Percentiles rank a stretch among this genome's conserved stretches.
These are phyloP conservation scores for Neobulgaria alba DNA, from an alignment of 2,329 filamentous ascomycete genomes.

Conservation along the genomic window DNA sequence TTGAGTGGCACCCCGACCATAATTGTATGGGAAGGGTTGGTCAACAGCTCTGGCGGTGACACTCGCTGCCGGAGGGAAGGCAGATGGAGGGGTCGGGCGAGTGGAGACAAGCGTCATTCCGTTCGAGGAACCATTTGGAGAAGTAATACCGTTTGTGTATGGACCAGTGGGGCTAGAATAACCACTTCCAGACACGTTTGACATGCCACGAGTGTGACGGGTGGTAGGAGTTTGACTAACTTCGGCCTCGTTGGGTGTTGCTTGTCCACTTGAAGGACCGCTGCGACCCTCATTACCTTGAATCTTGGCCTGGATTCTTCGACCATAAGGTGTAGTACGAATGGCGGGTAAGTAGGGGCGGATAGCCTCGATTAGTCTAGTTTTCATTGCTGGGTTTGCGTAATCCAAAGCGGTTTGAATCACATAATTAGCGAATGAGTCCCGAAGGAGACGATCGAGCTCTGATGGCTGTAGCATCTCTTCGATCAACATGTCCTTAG, in stretches of 20 bases:
- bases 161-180: constrained; percentile 17
- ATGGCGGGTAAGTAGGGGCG: constrained; percentile 78
- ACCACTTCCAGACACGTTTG: constrained; percentile 22
- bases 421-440: constrained; percentile 95
- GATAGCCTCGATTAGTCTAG: constrained; percentile 71
- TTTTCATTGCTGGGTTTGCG: constrained; percentile 63
- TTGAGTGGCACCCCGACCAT: constrained; percentile 22
- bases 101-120: constrained; percentile 5
- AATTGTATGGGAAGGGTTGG: constrained; percentile 22
- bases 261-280: constrained; percentile 25
- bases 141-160: constrained; percentile 23
- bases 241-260: constrained; percentile 24
- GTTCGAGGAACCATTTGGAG: constrained; percentile 11
- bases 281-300: constrained; percentile 43
- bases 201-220: constrained; percentile 28
- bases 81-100: constrained; percentile 12
- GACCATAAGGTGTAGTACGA: constrained; percentile 86
- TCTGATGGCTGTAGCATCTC: constrained; percentile 72
- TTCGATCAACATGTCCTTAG: constrained; percentile 73
- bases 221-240: constrained; percentile 19
- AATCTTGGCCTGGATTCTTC: constrained; percentile 88
- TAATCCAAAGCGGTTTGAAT: constrained; percentile 93
- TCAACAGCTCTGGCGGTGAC: constrained; percentile 16
- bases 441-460: constrained; percentile 80
- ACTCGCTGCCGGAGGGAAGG: constrained; percentile 21